phyloP scores from a whole-genome alignment of 768 basidiomycete genomes.

The Termitomyces sp. region DNA sequence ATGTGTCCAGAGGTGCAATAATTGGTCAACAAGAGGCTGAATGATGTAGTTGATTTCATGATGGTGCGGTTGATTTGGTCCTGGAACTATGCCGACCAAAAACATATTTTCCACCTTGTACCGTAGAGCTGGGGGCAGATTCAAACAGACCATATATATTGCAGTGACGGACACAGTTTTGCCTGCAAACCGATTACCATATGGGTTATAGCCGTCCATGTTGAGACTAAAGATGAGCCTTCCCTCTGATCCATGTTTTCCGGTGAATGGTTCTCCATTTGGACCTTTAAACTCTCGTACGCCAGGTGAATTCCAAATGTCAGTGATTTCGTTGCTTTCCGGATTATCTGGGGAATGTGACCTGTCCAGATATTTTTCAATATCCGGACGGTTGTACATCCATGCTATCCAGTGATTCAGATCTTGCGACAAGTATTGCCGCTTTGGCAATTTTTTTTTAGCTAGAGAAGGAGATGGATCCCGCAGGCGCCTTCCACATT shows the following conservation, averaged over 20 bases:
- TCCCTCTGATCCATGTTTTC: conserved; percentile 10
- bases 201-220: conserved; percentile 25
- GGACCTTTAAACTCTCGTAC: neutral
- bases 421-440: neutral
- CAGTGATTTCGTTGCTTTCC: neutral
- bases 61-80: conserved; percentile 30
- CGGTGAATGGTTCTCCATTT: conserved; percentile 19
- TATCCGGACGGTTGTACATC: neutral
- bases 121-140: conserved; percentile 29
- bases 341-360: neutral
- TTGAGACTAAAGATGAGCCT: conserved; percentile 22
- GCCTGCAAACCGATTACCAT: conserved; percentile 20
- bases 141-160: conserved; percentile 27
- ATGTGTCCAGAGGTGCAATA: conserved; percentile 27
- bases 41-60: conserved; percentile 33
- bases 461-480: too few species aligned
- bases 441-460: neutral
- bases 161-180: conserved; percentile 19
- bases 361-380: neutral
- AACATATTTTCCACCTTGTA: conserved; percentile 38
- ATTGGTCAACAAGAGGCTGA: conserved; percentile 29
- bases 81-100: conserved; percentile 38
- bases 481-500: too few species aligned
- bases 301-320: neutral
- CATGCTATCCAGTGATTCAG: neutral